Conservation (phyloP, 2,329 filamentous ascomycete species). For the Hyphodiscus sp. region DNA sequence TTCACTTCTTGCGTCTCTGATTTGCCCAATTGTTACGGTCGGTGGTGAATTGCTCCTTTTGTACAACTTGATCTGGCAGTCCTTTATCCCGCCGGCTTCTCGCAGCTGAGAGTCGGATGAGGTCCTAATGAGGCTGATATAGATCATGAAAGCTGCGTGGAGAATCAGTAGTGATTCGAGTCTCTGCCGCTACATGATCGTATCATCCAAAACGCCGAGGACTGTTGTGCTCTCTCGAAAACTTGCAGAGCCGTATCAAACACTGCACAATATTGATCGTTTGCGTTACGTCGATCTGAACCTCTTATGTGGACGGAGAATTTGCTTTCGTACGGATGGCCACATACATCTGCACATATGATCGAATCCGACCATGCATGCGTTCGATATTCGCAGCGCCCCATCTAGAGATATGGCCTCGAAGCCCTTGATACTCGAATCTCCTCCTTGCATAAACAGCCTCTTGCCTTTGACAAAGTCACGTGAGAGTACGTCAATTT, state of each 20-base stretch:
- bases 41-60: background rate
- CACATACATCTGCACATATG: background rate
- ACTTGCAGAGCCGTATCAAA: background rate
- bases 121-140: background rate
- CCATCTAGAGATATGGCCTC: too few species aligned
- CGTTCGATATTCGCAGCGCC: background rate
- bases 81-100: background rate
- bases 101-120: background rate
- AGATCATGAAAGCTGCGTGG: background rate
- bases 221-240: background rate
- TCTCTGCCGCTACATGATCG: background rate
- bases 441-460: too few species aligned
- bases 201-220: background rate
- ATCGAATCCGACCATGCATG: background rate
- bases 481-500: too few species aligned
- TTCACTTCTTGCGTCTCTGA: background rate
- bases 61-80: conserved; percentile 13
- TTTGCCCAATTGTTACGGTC: background rate
- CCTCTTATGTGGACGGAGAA: background rate
- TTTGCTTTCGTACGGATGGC: background rate
- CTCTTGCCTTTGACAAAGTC: too few species aligned
- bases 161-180: background rate
- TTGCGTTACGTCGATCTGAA: background rate
- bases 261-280: background rate
- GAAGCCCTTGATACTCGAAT: too few species aligned